Evolutionary conservation across 2,329 filamentous ascomycete genomes (phyloP).

Genomic region (Fusarium camptoceras): DNA sequence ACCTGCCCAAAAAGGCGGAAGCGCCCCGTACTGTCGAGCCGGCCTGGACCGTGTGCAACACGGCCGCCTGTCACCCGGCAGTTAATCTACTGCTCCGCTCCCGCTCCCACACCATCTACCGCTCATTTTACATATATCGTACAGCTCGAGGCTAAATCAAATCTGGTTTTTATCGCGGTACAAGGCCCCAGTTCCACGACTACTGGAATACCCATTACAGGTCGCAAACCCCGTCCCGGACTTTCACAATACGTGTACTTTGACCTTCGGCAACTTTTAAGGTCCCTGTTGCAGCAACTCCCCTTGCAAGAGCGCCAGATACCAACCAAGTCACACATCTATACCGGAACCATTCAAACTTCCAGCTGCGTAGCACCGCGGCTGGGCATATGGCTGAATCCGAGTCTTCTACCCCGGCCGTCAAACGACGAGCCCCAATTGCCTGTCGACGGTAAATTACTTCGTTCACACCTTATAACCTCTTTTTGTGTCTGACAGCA

Average conservation of each 20-base stretch:
- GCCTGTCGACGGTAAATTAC: slow-evolving; percentile 63
- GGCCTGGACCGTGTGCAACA: background rate
- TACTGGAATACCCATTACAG: background rate
- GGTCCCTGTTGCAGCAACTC: background rate
- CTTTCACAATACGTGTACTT: slow-evolving; percentile 7
- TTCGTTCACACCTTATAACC: background rate
- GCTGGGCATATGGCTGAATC: slow-evolving; percentile 16
- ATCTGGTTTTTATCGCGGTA: slow-evolving; percentile 14
- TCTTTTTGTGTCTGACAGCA: slow-evolving; percentile 5
- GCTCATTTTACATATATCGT: slow-evolving; percentile 11
- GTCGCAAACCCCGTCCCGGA: slow-evolving; percentile 3
- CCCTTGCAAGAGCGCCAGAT: background rate
- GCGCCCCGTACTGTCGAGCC: background rate
- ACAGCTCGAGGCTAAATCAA: slow-evolving; percentile 18
- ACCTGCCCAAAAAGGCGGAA: background rate
- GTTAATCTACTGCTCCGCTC: slow-evolving; percentile 24
- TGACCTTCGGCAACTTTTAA: slow-evolving; percentile 1
- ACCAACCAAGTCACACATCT: background rate
- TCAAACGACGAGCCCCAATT: slow-evolving; percentile 64
- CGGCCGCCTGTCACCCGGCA: background rate
- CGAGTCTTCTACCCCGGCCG: slow-evolving; percentile 38
- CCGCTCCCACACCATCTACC: slow-evolving; percentile 23
- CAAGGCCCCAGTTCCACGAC: slow-evolving; percentile 22
- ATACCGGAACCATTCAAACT: background rate
- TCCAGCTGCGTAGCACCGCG: slow-evolving; percentile 1